Conservation (phyloP, 768 basidiomycete genomes). For the Hortiboletus flavorubellus region DNA sequence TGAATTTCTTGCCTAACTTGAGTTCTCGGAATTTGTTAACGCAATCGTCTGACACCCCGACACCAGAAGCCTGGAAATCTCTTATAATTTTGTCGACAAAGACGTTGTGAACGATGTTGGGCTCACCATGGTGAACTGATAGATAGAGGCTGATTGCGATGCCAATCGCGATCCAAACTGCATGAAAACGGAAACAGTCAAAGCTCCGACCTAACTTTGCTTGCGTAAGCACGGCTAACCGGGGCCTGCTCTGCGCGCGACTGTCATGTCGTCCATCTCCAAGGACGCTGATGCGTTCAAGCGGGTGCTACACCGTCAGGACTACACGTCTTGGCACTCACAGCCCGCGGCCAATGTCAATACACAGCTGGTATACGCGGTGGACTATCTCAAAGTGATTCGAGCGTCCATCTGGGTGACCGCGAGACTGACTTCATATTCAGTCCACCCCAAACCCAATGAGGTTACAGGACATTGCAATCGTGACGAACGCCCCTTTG, state of each 20-base stretch:
- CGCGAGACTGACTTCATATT: slow-evolving; percentile 5
- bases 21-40: slow-evolving; percentile 6
- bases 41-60: slow-evolving; percentile 56
- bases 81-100: neutral
- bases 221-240: slow-evolving; percentile 17
- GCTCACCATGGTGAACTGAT: slow-evolving; percentile 32
- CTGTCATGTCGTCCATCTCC: slow-evolving; percentile 62
- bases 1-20: slow-evolving; percentile 50
- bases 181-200: slow-evolving; percentile 5
- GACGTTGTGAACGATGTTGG: neutral
- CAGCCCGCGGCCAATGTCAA: slow-evolving; percentile 86
- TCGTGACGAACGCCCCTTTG: slow-evolving; percentile 74
- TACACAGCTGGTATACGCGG: slow-evolving; percentile 83
- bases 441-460: slow-evolving; percentile 74
- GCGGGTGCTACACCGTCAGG: slow-evolving; percentile 56
- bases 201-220: slow-evolving; percentile 27
- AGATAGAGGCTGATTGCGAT: slow-evolving; percentile 22
- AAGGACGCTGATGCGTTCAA: slow-evolving; percentile 73
- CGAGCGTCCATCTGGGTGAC: slow-evolving; percentile 3
- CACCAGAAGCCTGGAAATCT: slow-evolving; percentile 27
- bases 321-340: slow-evolving; percentile 78
- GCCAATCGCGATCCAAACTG: slow-evolving; percentile 22
- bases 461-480: slow-evolving; percentile 84
- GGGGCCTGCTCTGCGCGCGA: neutral
- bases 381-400: slow-evolving; percentile 74